Evolutionary conservation across 495 filamentous ascomycete species (phyloP).

Genomic region (Xylaria bambusicola): DNA sequence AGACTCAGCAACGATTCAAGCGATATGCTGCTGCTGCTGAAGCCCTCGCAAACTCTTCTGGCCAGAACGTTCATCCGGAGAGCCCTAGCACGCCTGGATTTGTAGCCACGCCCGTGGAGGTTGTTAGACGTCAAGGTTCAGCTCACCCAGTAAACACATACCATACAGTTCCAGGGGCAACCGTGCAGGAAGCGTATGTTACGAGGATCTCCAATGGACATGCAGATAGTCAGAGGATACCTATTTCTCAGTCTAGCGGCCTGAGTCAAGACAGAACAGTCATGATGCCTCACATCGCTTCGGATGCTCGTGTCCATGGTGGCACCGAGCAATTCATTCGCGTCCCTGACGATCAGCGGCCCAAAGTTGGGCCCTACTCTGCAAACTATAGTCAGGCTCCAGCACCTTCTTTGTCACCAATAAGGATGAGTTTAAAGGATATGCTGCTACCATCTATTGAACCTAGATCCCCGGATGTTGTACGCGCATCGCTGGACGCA

Average conservation of each 20-base stretch:
- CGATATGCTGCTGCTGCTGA: conserved; percentile 37
- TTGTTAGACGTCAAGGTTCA: conserved; percentile 27
- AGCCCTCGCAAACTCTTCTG: conserved; percentile 28
- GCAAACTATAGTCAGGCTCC: conserved; percentile 12
- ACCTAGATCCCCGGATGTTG: conserved; percentile 25
- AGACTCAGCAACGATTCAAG: conserved; percentile 33
- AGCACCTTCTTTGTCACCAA: conserved; percentile 22
- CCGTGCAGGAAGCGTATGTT: conserved; percentile 3
- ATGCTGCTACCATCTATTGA: conserved; percentile 35
- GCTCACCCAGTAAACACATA: conserved; percentile 22
- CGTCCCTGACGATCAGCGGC: conserved; percentile 21
- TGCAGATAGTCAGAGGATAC: conserved; percentile 17
- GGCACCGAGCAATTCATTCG: conserved; percentile 19
- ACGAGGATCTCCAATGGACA: conserved; percentile 3
- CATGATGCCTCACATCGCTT: conserved; percentile 2
- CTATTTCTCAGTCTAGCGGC: conserved; percentile 8
- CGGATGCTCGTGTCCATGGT: conserved; percentile 10
- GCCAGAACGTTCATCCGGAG: conserved; percentile 15
- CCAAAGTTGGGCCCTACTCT: conserved; percentile 36
- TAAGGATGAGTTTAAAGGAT: conserved; percentile 30
- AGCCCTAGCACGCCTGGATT: conserved; percentile 20
- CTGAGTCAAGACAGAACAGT: conserved; percentile 11
- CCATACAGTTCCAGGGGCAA: conserved; percentile 12
- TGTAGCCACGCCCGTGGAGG: conserved; percentile 19
- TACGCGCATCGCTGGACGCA: conserved; percentile 12